phyloP scores from a whole-genome alignment of 2,329 filamentous ascomycete genomes.

The Remersonia thermophila region DNA sequence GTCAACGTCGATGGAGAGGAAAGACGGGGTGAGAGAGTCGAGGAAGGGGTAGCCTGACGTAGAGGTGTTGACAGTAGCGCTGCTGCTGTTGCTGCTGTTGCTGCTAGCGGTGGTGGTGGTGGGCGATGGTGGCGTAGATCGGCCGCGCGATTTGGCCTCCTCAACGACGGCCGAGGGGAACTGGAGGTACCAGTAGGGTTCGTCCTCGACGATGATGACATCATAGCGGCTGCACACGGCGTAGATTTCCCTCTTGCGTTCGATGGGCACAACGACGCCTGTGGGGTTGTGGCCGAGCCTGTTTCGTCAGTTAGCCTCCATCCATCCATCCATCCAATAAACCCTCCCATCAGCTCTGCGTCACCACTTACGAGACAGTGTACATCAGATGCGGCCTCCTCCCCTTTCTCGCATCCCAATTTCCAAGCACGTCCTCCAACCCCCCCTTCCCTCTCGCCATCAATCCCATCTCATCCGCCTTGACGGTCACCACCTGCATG shows the following conservation, averaged over 20 bases:
- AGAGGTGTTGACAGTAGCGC: slow-evolving; percentile 22
- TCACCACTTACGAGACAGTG: slow-evolving; percentile 56
- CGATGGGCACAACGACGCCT: slow-evolving; percentile 41
- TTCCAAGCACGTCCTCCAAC: slow-evolving; percentile 63
- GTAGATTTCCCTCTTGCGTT: slow-evolving; percentile 69
- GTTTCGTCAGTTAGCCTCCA: not conserved
- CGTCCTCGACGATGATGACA: slow-evolving; percentile 84
- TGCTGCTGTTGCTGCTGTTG: too few relatives aligned
- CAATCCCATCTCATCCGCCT: slow-evolving; percentile 73
- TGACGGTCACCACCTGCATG: slow-evolving; percentile 60
- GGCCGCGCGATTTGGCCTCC: slow-evolving; percentile 36
- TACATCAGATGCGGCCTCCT: slow-evolving; percentile 76
- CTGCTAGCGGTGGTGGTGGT: slow-evolving; percentile 18
- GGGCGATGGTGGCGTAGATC: slow-evolving; percentile 24
- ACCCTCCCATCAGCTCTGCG: too few relatives aligned
- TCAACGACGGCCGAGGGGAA: slow-evolving; percentile 56
- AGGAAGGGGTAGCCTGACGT: slow-evolving; percentile 62
- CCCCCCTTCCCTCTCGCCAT: slow-evolving; percentile 58
- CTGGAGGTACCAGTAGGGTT: slow-evolving; percentile 93
- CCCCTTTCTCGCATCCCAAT: slow-evolving; percentile 67
- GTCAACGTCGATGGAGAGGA: slow-evolving; percentile 67
- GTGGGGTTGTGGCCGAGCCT: slow-evolving; percentile 19
- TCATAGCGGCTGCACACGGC: slow-evolving; percentile 71
- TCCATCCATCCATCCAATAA: too few relatives aligned
- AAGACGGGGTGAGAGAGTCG: slow-evolving; percentile 73